Conservation (phyloP, 2,329 filamentous ascomycete genomes). For the Phaeosphaeriaceae sp. region DNA sequence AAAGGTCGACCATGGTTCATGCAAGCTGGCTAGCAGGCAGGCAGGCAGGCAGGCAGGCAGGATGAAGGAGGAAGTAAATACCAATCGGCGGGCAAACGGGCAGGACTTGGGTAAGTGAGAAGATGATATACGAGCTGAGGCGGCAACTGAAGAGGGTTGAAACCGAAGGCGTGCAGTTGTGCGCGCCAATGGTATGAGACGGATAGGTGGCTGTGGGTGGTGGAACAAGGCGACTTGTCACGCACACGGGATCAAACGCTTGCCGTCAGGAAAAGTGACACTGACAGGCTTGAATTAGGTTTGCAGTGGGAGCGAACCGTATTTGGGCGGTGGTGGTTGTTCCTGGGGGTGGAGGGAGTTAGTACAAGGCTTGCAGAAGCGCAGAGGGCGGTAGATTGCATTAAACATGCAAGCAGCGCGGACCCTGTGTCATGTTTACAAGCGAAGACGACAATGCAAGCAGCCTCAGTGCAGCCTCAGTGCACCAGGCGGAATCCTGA, state of each 20-base stretch:
- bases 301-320: neutral
- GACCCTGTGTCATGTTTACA: constrained; percentile 22
- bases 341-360: too few relatives aligned
- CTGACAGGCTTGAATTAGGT: neutral
- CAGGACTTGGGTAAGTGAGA: constrained; percentile 7
- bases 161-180: constrained; percentile 36
- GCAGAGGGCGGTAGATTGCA: constrained; percentile 2
- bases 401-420: neutral
- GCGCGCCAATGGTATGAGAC: constrained; percentile 36
- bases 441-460: constrained; percentile 7
- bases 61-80: too few relatives aligned
- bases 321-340: neutral
- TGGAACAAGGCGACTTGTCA: constrained; percentile 12
- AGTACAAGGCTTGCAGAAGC: too few relatives aligned
- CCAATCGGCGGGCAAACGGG: neutral
- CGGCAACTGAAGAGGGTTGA: constrained; percentile 30
- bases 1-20: constrained; percentile 40
- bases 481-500: constrained; percentile 3
- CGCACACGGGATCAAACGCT: constrained; percentile 12
- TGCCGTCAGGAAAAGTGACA: constrained; percentile 27
- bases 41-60: too few relatives aligned
- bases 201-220: constrained; percentile 24
- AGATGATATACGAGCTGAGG: constrained; percentile 24
- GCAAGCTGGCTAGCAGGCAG: too few relatives aligned
- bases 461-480: constrained; percentile 12